Percentiles rank a stretch among this genome's conserved stretches.
These are phyloP conservation scores for Kodamaea sagamina DNA, from an alignment of 805 yeast species.

Conservation along the genomic window DNA sequence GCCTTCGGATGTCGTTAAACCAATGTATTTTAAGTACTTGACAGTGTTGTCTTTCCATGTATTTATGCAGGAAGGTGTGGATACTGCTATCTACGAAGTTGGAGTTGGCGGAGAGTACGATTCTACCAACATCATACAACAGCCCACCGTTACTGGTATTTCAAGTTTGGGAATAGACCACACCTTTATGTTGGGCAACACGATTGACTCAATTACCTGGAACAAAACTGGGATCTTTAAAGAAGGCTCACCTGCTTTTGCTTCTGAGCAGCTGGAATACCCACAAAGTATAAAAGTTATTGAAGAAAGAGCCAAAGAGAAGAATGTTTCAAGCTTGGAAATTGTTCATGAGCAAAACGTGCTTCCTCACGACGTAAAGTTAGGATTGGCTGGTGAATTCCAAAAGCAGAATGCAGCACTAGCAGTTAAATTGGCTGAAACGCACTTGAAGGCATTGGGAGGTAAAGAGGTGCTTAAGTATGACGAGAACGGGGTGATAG, in stretches of 20 bases:
- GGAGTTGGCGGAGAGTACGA: slow-evolving; percentile 99
- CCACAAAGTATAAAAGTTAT: slow-evolving; percentile 58
- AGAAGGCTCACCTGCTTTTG: slow-evolving; percentile 62
- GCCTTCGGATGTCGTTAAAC: slow-evolving; percentile 72
- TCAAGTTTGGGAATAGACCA: slow-evolving; percentile 91
- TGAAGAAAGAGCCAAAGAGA: slow-evolving; percentile 67
- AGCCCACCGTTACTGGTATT: slow-evolving; percentile 85
- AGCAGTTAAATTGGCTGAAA: slow-evolving; percentile 70
- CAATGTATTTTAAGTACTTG: slow-evolving; percentile 89
- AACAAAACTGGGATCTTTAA: slow-evolving; percentile 95
- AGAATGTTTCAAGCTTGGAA: slow-evolving; percentile 43
- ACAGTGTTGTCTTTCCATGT: slow-evolving; percentile 90
- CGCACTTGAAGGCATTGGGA: slow-evolving; percentile 57
- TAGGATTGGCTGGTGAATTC: slow-evolving; percentile 83
- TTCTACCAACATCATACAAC: slow-evolving; percentile 83
- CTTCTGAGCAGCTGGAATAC: slow-evolving; percentile 53
- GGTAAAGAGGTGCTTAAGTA: slow-evolving; percentile 26
- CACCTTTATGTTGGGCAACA: slow-evolving; percentile 79
- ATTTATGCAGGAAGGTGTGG: slow-evolving; percentile 84
- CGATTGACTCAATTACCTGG: slow-evolving; percentile 91
- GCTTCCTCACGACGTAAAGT: slow-evolving; percentile 37
- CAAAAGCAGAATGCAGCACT: slow-evolving; percentile 85
- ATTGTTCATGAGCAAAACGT: slow-evolving; percentile 52
- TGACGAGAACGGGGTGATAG: slow-evolving; percentile 19
- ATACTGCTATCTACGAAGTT: slow-evolving; percentile 93